Evolutionary conservation across 2,329 filamentous ascomycete genomes (phyloP).

Genomic region (Alternaria gaisen): DNA sequence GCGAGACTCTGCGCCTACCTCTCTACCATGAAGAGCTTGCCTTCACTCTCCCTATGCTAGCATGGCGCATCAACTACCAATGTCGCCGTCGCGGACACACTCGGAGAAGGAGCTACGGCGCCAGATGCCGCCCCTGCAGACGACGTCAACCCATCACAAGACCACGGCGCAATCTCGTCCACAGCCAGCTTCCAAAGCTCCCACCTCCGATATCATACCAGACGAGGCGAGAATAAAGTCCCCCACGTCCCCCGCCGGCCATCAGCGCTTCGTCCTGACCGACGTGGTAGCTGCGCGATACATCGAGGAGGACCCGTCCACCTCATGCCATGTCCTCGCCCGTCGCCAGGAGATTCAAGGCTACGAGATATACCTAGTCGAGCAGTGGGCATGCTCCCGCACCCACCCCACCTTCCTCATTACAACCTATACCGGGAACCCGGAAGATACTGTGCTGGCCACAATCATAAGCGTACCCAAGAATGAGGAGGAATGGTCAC

Average conservation of each 20-base stretch:
- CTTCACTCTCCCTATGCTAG: constrained; percentile 2
- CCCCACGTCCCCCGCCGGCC: constrained; percentile 42
- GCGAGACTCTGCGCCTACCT: constrained; percentile 29
- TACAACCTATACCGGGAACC: constrained; percentile 90
- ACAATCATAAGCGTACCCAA: constrained; percentile 83
- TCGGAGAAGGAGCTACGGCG: constrained; percentile 41
- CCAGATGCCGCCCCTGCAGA: constrained; percentile 38
- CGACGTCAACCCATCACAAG: constrained; percentile 31
- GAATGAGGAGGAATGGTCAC: constrained; percentile 82
- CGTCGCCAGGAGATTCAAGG: constrained; percentile 75
- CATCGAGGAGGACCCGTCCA: constrained; percentile 83
- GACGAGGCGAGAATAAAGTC: constrained; percentile 24
- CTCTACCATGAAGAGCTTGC: constrained; percentile 31
- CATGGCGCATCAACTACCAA: constrained; percentile 35
- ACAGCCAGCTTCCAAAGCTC: constrained; percentile 16
- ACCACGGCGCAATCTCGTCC: constrained; percentile 25
- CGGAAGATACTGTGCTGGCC: constrained; percentile 78
- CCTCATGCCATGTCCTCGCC: constrained; percentile 70
- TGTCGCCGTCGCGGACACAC: constrained; percentile 26
- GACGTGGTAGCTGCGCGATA: constrained; percentile 73
- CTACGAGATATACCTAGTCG: constrained; percentile 93
- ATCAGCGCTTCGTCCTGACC: constrained; percentile 70
- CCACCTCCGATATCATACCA: constrained; percentile 25
- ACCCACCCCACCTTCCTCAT: constrained; percentile 90
- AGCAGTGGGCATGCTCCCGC: constrained; percentile 97